These are phyloP conservation scores for Phyllosticta citrichinensis DNA, from an alignment of 2,329 filamentous ascomycete genomes.

Conservation along the genomic window DNA sequence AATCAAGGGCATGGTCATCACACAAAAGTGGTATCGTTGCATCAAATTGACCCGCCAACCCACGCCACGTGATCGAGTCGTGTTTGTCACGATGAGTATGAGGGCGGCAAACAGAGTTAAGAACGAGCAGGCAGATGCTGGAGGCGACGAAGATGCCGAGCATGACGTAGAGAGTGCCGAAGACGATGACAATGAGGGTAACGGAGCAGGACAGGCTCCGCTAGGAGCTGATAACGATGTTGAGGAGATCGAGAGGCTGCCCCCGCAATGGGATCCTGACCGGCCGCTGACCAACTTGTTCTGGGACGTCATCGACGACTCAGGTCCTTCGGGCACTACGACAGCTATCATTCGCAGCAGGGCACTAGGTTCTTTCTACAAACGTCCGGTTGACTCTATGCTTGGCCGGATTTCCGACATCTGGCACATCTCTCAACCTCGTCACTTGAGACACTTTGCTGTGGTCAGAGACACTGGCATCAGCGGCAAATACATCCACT, in stretches of 20 bases:
- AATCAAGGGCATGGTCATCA: constrained; percentile 19
- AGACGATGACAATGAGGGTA: constrained; percentile 23
- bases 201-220: constrained; percentile 11
- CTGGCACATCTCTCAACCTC: constrained; percentile 50
- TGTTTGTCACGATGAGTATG: constrained; percentile 22
- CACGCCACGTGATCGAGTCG: constrained; percentile 21
- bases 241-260: constrained; percentile 23
- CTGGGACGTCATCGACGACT: constrained; percentile 37
- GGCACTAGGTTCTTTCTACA: constrained; percentile 42
- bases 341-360: constrained; percentile 31
- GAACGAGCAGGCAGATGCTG: background rate
- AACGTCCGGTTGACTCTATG: constrained; percentile 44
- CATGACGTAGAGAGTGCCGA: constrained; percentile 1
- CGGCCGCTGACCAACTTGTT: constrained; percentile 42
- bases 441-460: constrained; percentile 45
- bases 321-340: constrained; percentile 41
- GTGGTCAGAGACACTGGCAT: constrained; percentile 46
- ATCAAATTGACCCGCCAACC: constrained; percentile 33
- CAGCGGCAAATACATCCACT: constrained; percentile 35
- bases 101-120: constrained; percentile 3
- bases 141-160: constrained; percentile 9
- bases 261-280: constrained; percentile 48
- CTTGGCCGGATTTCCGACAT: constrained; percentile 43
- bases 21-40: constrained; percentile 23
- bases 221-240: constrained; percentile 17